Conservation (phyloP, 768 basidiomycete species). For the Kwoniella sp. region DNA sequence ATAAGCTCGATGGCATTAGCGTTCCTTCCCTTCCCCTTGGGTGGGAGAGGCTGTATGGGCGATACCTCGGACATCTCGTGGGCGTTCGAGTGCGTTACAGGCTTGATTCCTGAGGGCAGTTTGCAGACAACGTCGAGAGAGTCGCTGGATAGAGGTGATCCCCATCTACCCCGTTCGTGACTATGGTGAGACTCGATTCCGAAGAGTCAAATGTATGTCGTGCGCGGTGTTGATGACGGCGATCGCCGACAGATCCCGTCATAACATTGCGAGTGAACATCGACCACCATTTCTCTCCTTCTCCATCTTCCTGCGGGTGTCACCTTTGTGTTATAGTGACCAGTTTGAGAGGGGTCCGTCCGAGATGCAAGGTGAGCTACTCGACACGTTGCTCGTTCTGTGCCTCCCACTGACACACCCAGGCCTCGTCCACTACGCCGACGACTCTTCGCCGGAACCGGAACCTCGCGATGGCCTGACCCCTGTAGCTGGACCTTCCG, state of each 20-base stretch:
- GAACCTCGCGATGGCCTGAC: conserved; percentile 1
- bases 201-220: too few species aligned
- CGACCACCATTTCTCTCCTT: not conserved
- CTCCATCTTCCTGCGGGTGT: not conserved
- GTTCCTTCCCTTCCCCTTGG: conserved; percentile 30
- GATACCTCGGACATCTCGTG: conserved; percentile 21
- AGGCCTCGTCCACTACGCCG: conserved; percentile 36
- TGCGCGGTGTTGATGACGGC: too few species aligned
- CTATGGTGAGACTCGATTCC: too few species aligned
- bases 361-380: conserved; percentile 24
- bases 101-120: too few species aligned
- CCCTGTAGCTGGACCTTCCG: conserved; percentile 21
- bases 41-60: conserved; percentile 21
- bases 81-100: not conserved
- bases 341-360: too few species aligned
- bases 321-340: too few species aligned
- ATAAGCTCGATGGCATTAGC: conserved; percentile 56
- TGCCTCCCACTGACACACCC: not conserved
- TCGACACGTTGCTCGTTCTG: not conserved
- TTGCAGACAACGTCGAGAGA: too few species aligned
- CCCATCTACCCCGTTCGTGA: too few species aligned
- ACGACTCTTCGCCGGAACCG: conserved; percentile 23
- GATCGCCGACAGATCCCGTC: not conserved
- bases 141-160: too few species aligned
- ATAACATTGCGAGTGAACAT: not conserved